Base-by-base conservation (phyloP, 306 rosid genomes). In the Chamaecrista fasciculata region DNA sequence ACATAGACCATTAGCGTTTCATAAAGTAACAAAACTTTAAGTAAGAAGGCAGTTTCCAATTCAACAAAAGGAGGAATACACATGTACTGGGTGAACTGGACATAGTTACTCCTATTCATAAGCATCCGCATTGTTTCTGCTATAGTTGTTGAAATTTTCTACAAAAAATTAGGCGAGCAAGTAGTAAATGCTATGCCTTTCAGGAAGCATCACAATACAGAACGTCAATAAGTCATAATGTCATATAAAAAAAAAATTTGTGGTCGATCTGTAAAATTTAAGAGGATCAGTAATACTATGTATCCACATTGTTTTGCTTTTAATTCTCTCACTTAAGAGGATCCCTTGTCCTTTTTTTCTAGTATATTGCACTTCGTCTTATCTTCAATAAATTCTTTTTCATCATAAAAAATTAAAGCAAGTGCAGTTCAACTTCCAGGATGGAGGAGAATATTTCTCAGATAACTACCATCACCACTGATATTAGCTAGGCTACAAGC, bases 181-280 rank as follows among this genome's bases (percentile, higher is more conserved):
- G 16, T 39, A 67, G 11, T 25, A 37, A 10, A 19, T 31, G 52
- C 24, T 47, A 40, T 18, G 6, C 40, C 33, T 23, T 60, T 33
- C 34, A 43, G 43, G 33, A n/a, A 67, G 61, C 25, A 73, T 44
- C 56, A 63, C n/a, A n/a, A n/a, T n/a, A n/a, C n/a, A n/a, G n/a
- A n/a, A n/a, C n/a, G n/a, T n/a, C n/a, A n/a, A n/a, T n/a, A n/a
- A n/a, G n/a, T n/a, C n/a, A n/a, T n/a, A n/a, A n/a, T n/a, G n/a
- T n/a, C n/a, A n/a, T n/a, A n/a, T n/a, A n/a, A n/a, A n/a, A n/a
- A n/a, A n/a, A n/a, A n/a, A n/a, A n/a, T n/a, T n/a, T n/a, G n/a
- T n/a, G n/a, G n/a, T n/a, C n/a, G n/a, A n/a, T n/a, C n/a, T n/a
- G n/a, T n/a, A n/a, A n/a, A n/a, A n/a, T n/a, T n/a, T n/a, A n/a